Evolutionary conservation across 2,329 filamentous ascomycete species (phyloP).

Genomic region (Penicillium vulpinum): DNA sequence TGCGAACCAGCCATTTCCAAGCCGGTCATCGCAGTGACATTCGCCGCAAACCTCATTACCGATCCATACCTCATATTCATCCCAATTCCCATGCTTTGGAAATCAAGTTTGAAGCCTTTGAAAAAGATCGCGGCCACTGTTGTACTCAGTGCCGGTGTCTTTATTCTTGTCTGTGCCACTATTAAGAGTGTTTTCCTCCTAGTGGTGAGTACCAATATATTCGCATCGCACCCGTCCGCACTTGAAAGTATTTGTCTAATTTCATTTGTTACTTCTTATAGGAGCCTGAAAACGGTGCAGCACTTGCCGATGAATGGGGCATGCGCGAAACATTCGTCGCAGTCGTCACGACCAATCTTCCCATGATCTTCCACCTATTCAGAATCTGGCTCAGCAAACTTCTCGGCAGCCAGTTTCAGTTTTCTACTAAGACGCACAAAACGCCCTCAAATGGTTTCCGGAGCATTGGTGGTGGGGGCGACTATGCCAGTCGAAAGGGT

Average conservation of each 20-base stretch:
- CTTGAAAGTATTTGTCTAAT: not conserved
- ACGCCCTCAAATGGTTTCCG: constrained; percentile 34
- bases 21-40: constrained; percentile 50
- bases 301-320: constrained; percentile 40
- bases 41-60: constrained; percentile 54
- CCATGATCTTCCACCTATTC: constrained; percentile 45
- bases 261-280: constrained; percentile 3
- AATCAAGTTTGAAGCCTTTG: constrained; percentile 46
- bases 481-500: constrained; percentile 29
- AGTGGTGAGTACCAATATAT: constrained; percentile 25
- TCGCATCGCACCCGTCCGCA: not conserved
- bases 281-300: constrained; percentile 34
- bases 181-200: constrained; percentile 54
- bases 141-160: constrained; percentile 54
- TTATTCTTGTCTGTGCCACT: constrained; percentile 54
- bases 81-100: constrained; percentile 57
- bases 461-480: constrained; percentile 24
- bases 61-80: constrained; percentile 61
- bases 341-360: constrained; percentile 41
- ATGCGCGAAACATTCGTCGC: constrained; percentile 43
- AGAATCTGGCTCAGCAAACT: constrained; percentile 42
- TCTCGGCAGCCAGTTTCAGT: constrained; percentile 40
- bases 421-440: constrained; percentile 34
- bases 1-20: constrained; percentile 53
- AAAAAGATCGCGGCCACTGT: constrained; percentile 54